phyloP scores from a whole-genome alignment of 768 basidiomycete species.

The Amanita phalloides region DNA sequence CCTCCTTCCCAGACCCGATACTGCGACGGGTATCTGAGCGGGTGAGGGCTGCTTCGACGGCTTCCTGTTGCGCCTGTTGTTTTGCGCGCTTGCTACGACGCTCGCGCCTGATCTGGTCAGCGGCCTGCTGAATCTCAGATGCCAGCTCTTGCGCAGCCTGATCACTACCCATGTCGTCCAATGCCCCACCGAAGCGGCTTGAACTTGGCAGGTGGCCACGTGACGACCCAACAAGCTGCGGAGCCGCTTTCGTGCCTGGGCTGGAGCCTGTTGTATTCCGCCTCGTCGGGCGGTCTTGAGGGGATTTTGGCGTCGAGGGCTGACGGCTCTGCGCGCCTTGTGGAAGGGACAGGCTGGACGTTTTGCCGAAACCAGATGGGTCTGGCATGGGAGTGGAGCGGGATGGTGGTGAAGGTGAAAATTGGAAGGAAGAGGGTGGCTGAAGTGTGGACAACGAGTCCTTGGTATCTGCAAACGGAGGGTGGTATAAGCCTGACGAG shows the following conservation, averaged over 20 bases:
- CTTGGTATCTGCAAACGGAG: neutral
- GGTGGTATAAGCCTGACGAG: neutral
- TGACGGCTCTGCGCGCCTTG: slow-evolving; percentile 41
- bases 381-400: slow-evolving; percentile 10
- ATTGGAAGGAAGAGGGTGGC: slow-evolving; percentile 4
- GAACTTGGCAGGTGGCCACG: neutral
- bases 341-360: slow-evolving; percentile 17
- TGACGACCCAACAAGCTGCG: slow-evolving; percentile 19
- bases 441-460: neutral
- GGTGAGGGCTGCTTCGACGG: slow-evolving; percentile 49
- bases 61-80: slow-evolving; percentile 32
- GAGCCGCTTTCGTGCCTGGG: slow-evolving; percentile 16
- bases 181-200: slow-evolving; percentile 7
- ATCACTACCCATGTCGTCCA: slow-evolving; percentile 21
- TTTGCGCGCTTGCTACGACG: slow-evolving; percentile 63
- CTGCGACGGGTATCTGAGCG: slow-evolving; percentile 12
- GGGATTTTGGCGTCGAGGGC: slow-evolving; percentile 19
- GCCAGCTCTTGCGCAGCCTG: slow-evolving; percentile 48
- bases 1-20: slow-evolving; percentile 22
- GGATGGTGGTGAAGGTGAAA: neutral
- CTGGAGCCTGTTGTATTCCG: slow-evolving; percentile 65
- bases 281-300: slow-evolving; percentile 31
- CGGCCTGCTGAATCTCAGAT: slow-evolving; percentile 79
- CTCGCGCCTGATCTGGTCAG: slow-evolving; percentile 78
- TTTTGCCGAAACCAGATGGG: slow-evolving; percentile 9